phyloP scores from a whole-genome alignment of 108 stramenopile species.

The Stephanodiscus minutulus region DNA sequence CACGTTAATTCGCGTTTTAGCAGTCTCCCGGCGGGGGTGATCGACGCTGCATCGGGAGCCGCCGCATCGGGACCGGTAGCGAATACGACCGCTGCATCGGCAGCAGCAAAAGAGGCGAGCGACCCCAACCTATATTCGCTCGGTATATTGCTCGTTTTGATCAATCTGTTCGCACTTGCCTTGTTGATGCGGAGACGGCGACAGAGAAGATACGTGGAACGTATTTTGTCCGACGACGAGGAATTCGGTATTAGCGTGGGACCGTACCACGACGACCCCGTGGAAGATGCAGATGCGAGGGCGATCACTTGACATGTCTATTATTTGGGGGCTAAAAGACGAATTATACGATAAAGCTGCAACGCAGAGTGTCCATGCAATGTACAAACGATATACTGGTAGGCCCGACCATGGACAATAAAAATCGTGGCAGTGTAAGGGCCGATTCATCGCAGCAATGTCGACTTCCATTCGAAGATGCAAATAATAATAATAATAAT shows the following conservation, averaged over 20 bases:
- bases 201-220: neutral
- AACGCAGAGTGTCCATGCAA: no score
- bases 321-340: no score
- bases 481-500: no score
- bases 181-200: constrained; percentile 11
- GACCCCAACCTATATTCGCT: neutral
- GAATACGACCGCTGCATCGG: neutral
- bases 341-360: no score
- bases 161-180: constrained; percentile 1
- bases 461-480: no score
- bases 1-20: constrained; percentile 38
- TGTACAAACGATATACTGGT: no score
- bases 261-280: constrained; percentile 8
- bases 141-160: neutral
- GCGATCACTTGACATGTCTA: neutral
- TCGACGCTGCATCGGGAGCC: constrained; percentile 1
- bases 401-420: no score
- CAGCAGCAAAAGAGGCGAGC: neutral
- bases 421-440: no score
- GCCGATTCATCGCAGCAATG: no score
- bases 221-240: constrained; percentile 4
- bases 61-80: neutral
- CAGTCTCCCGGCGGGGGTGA: neutral
- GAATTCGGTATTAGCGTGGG: neutral
- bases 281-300: neutral